Evolutionary conservation across 2,329 filamentous ascomycete species (phyloP), one percentile per base, ranked within the genome.

Genomic region (Hymenoscyphus fructigenus): DNA sequence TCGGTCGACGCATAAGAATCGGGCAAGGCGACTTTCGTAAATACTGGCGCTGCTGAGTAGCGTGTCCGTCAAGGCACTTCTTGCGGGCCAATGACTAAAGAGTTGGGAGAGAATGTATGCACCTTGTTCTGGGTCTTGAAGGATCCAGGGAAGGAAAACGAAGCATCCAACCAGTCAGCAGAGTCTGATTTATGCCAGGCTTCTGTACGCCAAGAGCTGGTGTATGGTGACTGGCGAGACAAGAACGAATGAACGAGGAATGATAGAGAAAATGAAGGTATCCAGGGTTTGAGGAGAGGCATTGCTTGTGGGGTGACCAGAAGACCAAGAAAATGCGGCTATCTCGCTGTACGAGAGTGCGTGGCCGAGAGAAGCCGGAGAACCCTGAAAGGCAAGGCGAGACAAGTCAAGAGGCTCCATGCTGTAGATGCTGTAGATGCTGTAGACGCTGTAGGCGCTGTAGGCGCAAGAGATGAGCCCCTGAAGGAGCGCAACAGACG

Each of bases 301-400:
- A 50, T 50, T 50, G 44, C 20, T 10, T n/a, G 44, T 26, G 44
- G 44, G 44, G 44, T 23, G 44, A 26, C 44, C n/a, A 50, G 20
- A 23, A 36, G n/a, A 50, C n/a, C 44, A 23, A 9, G 20, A 23
- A 26, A 20, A n/a, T 50, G 44, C 44, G 44, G 44, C 44, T 50
- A 50, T 50, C 44, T 50, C 44, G 44, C 44, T 20, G 44, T 50
- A 26, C 44, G 44, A 50, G n/a, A 47, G 44, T 47, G 44, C n/a
- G 44, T 23, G 44, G 17, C n/a, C 7, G 44, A 23, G n/a, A 9
- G 44, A 47, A 47, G n/a, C n/a, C 44, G 44, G 44, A 47, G 44
- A 47, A 47, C 44, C 44, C 44, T 47, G 44, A 14, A 47, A 20
- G n/a, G 5, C 5, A 7, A 47, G 23, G 5, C 38, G 17, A 44